Evolutionary conservation across 106 monocot species (phyloP), one percentile per base, ranked within the genome.

Genomic region (Platanthera guangdongensis): DNA sequence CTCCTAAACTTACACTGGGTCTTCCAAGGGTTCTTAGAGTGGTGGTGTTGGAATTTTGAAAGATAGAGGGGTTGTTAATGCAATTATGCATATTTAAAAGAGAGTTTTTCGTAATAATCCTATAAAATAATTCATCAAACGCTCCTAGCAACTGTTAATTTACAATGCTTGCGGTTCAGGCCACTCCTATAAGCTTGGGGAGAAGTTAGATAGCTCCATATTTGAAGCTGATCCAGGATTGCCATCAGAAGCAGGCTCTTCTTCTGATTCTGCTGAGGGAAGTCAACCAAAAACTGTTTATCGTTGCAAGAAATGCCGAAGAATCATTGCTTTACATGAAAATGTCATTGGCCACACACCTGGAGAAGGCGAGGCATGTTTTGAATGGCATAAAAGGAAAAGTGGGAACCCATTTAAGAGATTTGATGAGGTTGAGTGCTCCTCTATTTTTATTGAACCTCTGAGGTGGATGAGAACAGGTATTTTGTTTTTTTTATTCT

Each of bases 261-360:
- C 80, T 39, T 62, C 69, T 7, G 83, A 57, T 8, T 11, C 49
- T 12, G 46, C 72, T 7, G 78, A 88, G 78, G 78, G 51, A 25
- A 64, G 78, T 25, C 57, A 82, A 2, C 77, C 60, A 32, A 75
- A 67, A 57, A 60, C 74, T 72, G 80, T 84, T 74, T 99, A 94
- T 50, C 84, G 94, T 68, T 99, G 99, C 87, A 94, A 88, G 75
- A 99, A 99, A 77, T 99, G 99, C 76, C 74, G 91, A 32, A 91
- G 94, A 80, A 68, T 94, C 53, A 82, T 94, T 74, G 94, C 99
- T 9, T 53, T 92, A 70, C 83, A 90, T 79, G 94, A 87, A 62
- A 94, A 94, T 88, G 82, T 99, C 48, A 85, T 99, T 30, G 84
- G 85, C 70, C 99, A 94, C 74, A 78, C 78, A n/a, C 88, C 99